Percentiles rank a stretch among this genome's conserved stretches.
These are phyloP conservation scores for Phytophthora multivora DNA, from an alignment of 352 stramenopile genomes.

Conservation along the genomic window DNA sequence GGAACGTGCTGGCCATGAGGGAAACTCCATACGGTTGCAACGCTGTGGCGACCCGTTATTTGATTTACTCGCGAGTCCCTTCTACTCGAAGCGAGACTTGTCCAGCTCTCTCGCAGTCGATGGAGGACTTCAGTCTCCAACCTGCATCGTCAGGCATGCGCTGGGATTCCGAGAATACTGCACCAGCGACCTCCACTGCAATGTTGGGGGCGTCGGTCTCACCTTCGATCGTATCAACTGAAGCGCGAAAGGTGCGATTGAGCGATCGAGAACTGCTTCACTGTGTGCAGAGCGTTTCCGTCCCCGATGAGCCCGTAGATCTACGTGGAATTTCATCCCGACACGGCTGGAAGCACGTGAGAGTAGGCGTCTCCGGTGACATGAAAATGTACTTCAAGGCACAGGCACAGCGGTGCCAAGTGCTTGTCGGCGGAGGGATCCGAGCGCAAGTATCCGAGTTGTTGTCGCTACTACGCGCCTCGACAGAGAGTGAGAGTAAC, in stretches of 20 bases:
- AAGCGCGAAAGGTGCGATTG: slow-evolving; percentile 16
- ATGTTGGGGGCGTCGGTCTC: slow-evolving; percentile 11
- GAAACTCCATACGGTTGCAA: not conserved
- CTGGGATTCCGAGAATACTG: not conserved
- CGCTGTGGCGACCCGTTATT: not conserved
- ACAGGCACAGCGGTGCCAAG: slow-evolving; percentile 17
- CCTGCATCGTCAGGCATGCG: not conserved
- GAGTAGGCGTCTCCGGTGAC: not conserved
- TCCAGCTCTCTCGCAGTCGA: not conserved
- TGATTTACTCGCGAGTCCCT: not conserved
- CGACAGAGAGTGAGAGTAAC: slow-evolving; percentile 37
- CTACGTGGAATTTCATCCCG: slow-evolving; percentile 4
- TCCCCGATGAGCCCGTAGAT: slow-evolving; percentile 19
- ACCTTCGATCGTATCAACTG: slow-evolving; percentile 19
- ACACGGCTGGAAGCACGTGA: slow-evolving; percentile 23
- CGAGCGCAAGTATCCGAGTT: slow-evolving; percentile 15
- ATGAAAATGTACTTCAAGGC: slow-evolving; percentile 22
- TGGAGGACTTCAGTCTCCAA: not conserved
- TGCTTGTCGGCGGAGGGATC: slow-evolving; percentile 25
- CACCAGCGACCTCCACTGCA: not conserved
- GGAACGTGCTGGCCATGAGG: slow-evolving; percentile 3
- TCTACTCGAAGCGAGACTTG: not conserved
- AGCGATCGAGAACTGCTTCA: slow-evolving; percentile 32
- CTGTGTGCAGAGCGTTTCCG: slow-evolving; percentile 19
- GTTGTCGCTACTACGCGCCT: slow-evolving; percentile 24